Percentiles rank a stretch among this genome's conserved stretches.
These are phyloP conservation scores for Ammopiptanthus mongolicus DNA, from an alignment of 306 rosid genomes.

Conservation along the genomic window DNA sequence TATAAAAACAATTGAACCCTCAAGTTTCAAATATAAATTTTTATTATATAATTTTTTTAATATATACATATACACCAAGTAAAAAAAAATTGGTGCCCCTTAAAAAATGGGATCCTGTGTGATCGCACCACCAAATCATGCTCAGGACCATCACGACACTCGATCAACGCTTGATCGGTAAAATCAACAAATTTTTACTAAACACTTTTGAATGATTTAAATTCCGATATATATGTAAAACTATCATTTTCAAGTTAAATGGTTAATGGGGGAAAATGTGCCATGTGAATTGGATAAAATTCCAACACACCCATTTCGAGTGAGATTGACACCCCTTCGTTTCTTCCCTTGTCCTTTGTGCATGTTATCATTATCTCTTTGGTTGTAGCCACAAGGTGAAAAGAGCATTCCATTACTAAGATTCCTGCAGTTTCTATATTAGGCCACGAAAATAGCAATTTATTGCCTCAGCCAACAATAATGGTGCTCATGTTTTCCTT, in stretches of 20 bases:
- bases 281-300: not conserved
- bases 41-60: too few species aligned
- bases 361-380: not conserved
- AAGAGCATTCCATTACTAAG: conserved; percentile 12
- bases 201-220: not conserved
- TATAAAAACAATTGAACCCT: too few species aligned
- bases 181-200: not conserved
- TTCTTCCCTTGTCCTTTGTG: not conserved
- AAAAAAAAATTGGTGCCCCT: too few species aligned
- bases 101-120: too few species aligned
- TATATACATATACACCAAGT: too few species aligned
- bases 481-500: not conserved
- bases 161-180: too few species aligned
- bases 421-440: conserved; percentile 27
- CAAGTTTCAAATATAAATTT: too few species aligned
- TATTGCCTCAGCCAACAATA: not conserved
- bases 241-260: not conserved
- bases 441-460: not conserved
- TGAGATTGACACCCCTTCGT: not conserved
- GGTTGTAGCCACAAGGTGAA: conserved; percentile 8
- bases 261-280: not conserved
- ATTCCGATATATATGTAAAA: not conserved
- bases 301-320: not conserved
- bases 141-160: too few species aligned
- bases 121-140: too few species aligned